These are phyloP conservation scores for Waltiozyma sp. DNA, from an alignment of 1,139 yeast genomes.

Conservation along the genomic window DNA sequence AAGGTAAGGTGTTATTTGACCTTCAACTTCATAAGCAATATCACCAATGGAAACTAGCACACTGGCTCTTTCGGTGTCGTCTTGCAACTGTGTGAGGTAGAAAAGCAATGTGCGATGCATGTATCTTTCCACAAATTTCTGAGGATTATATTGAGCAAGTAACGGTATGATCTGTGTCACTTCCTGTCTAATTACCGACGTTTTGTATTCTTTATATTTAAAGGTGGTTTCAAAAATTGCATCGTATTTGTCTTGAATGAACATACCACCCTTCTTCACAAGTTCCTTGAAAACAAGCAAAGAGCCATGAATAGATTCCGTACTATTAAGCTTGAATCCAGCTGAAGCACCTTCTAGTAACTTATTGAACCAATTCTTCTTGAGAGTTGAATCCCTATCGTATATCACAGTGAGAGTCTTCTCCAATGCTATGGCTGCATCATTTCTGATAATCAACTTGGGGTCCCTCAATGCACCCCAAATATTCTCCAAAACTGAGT, in stretches of 20 bases:
- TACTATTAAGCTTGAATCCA: slow-evolving; percentile 36
- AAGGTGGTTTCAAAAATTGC: slow-evolving; percentile 70
- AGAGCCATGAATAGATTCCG: slow-evolving; percentile 79
- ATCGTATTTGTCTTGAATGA: slow-evolving; percentile 62
- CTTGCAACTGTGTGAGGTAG: slow-evolving; percentile 68
- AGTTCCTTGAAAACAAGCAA: slow-evolving; percentile 75
- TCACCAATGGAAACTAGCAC: slow-evolving; percentile 80
- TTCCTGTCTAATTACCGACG: slow-evolving; percentile 68
- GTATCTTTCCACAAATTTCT: slow-evolving; percentile 68
- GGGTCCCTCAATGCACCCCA: slow-evolving; percentile 85
- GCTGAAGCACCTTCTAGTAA: slow-evolving; percentile 52
- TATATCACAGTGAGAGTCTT: slow-evolving; percentile 70
- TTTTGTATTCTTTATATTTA: slow-evolving; percentile 67
- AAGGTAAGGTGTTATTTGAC: slow-evolving; percentile 78
- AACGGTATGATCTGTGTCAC: slow-evolving; percentile 75
- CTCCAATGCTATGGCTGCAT: slow-evolving; percentile 74
- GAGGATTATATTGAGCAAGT: slow-evolving; percentile 69
- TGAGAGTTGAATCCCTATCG: slow-evolving; percentile 62
- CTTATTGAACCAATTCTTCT: slow-evolving; percentile 64
- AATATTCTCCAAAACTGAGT: slow-evolving; percentile 67
- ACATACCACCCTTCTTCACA: slow-evolving; percentile 52
- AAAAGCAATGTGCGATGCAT: slow-evolving; percentile 72
- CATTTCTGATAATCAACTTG: slow-evolving; percentile 63
- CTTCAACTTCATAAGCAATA: slow-evolving; percentile 73
- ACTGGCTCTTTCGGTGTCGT: slow-evolving; percentile 65